Percentiles rank a stretch among this genome's conserved stretches.
These are phyloP conservation scores for Amanita jacksonii DNA, from an alignment of 768 basidiomycete species.

Conservation along the genomic window DNA sequence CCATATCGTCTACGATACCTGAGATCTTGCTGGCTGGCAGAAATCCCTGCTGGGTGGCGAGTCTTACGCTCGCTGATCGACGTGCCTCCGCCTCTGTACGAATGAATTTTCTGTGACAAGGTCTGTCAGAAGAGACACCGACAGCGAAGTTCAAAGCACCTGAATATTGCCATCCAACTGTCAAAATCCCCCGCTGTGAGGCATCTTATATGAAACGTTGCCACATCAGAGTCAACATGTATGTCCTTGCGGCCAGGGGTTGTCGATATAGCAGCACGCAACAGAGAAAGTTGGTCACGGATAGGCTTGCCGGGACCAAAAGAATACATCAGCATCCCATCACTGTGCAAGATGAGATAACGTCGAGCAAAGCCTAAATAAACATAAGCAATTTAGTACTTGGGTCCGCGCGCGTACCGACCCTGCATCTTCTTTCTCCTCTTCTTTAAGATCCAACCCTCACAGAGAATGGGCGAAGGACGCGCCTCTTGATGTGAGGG, in stretches of 20 bases:
- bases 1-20: conserved; percentile 57
- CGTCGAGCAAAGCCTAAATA: conserved; percentile 71
- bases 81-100: conserved; percentile 36
- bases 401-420: conserved; percentile 16
- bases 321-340: conserved; percentile 67
- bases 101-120: conserved; percentile 47
- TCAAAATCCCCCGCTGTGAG: conserved; percentile 62
- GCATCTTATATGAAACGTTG: conserved; percentile 79
- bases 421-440: conserved; percentile 86
- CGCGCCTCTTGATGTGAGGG: conserved; percentile 10
- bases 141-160: conserved; percentile 30
- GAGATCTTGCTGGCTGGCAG: conserved; percentile 39
- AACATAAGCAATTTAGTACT: not conserved
- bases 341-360: conserved; percentile 62
- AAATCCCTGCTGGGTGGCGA: conserved; percentile 32
- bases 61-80: conserved; percentile 32
- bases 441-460: conserved; percentile 85
- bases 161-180: conserved; percentile 65
- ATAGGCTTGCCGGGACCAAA: conserved; percentile 62
- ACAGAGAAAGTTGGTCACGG: conserved; percentile 59
- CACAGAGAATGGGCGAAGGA: conserved; percentile 29
- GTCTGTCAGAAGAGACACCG: conserved; percentile 12
- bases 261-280: conserved; percentile 71
- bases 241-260: conserved; percentile 68
- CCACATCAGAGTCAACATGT: conserved; percentile 65